Base-by-base conservation (phyloP, 176 grass and related monocot species). In the Phoenix roebelenii region DNA sequence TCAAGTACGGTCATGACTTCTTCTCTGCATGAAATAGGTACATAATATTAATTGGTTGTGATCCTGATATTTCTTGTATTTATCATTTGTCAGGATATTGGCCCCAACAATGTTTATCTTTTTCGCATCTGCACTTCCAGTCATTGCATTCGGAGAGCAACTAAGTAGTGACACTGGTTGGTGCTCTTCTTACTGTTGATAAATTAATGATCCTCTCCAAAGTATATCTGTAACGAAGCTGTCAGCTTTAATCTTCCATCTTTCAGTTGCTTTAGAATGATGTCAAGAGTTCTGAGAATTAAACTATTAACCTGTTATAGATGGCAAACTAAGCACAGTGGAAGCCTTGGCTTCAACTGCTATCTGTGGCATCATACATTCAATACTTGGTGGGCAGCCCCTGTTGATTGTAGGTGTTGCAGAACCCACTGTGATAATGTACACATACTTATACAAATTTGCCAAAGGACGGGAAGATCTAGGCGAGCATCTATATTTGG, bases 401-500 rank as follows among this genome's bases (percentile, higher is more conserved):
- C 9, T 97, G 59, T 2, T 97, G 66, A 88, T 97, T 48, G 93
- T 97, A 50, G 93, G 92, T 72, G 87, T 97, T 17, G 93, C 87
- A 23, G 93, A 97, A 9, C 93, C 93, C 39, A 97, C 93, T 2
- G 77, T 91, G 51, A 97, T 97, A 19, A 97, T 97, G 93, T 97
- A 97, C 4, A 83, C 93, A 3, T 97, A 97, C 30, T 76, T 97
- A 6, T 97, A 91, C 72, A 88, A 64, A 32, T 97, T 83, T 57
- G 87, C 87, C 28, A 91, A 83, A 62, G 77, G 68, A 16, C 83
- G 76, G 20, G 44, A 73, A 25, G 57, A 14, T 67, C 55, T 95
- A 22, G 91, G 91, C 19, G 73, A 69, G 25, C 65, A 51, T 51
- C 74, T 95, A 53, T 95, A 77, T 83, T 78, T 97, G 54, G 84